Evolutionary conservation across 2,329 filamentous ascomycete species (phyloP).

Genomic region (Aspergillus novoparasiticus): DNA sequence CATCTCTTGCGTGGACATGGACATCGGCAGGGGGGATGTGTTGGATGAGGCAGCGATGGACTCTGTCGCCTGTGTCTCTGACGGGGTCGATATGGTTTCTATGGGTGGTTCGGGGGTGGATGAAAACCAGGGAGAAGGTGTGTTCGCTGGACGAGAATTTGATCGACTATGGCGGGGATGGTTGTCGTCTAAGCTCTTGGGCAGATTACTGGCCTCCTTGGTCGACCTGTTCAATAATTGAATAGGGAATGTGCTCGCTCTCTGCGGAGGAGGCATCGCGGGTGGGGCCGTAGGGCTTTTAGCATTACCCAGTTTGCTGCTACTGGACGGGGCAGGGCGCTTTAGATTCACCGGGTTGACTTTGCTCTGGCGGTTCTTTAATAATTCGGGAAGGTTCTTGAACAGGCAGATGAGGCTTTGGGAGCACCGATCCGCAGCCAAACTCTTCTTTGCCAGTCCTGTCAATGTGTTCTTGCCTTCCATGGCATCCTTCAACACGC

Average conservation of each 20-base stretch:
- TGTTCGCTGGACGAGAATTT: constrained; percentile 20
- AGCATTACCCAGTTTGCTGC: constrained; percentile 14
- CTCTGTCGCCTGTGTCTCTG: constrained; percentile 27
- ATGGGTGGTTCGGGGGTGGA: constrained; percentile 31
- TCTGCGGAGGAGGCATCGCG: constrained; percentile 29
- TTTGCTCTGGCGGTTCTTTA: constrained; percentile 59
- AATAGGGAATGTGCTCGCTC: constrained; percentile 45
- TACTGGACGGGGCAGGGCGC: constrained; percentile 42
- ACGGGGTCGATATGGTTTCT: constrained; percentile 34
- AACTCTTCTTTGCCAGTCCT: constrained; percentile 76
- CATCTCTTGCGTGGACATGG: constrained; percentile 27
- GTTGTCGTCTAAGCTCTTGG: constrained; percentile 36
- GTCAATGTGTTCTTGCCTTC: constrained; percentile 82
- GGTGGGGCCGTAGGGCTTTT: constrained; percentile 21
- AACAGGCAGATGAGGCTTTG: constrained; percentile 76
- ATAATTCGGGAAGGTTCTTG: constrained; percentile 74
- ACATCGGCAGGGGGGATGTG: constrained; percentile 22
- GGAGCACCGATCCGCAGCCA: constrained; percentile 86
- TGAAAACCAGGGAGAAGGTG: constrained; percentile 27
- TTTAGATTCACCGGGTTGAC: constrained; percentile 53
- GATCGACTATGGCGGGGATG: constrained; percentile 17
- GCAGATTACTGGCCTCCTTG: constrained; percentile 28
- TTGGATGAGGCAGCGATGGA: constrained; percentile 22
- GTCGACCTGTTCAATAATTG: constrained; percentile 32
- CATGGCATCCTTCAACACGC: constrained; percentile 77